Conservation (phyloP, 2,329 filamentous ascomycete genomes). For the Ceratocystis diversiconidia region DNA sequence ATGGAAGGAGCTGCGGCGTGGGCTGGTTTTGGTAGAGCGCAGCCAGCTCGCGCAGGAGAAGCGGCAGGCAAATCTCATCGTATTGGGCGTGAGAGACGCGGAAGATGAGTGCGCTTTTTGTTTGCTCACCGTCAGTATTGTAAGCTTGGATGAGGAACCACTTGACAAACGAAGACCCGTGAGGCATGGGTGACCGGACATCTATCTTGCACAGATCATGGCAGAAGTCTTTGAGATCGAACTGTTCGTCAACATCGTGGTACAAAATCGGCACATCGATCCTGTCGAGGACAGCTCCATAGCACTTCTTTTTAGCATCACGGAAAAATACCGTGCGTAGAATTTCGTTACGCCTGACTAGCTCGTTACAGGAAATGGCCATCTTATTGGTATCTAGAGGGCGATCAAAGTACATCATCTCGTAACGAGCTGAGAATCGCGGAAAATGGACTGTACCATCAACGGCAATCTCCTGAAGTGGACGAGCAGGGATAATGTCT, state of each 20-base stretch:
- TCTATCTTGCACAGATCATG: constrained; percentile 41
- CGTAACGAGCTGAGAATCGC: constrained; percentile 49
- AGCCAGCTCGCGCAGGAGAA: constrained; percentile 46
- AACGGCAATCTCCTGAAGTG: constrained; percentile 45
- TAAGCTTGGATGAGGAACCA: constrained; percentile 37
- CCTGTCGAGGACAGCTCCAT: constrained; percentile 44
- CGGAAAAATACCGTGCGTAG: constrained; percentile 51
- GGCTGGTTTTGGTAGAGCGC: constrained; percentile 28
- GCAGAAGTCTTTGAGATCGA: constrained; percentile 36
- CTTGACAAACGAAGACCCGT: constrained; percentile 46
- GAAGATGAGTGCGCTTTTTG: constrained; percentile 36
- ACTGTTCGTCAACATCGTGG: constrained; percentile 34
- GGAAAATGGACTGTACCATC: constrained; percentile 42
- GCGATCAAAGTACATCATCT: constrained; percentile 46
- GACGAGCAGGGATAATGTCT: constrained; percentile 44
- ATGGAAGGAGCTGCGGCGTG: constrained; percentile 26
- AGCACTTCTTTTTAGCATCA: constrained; percentile 29
- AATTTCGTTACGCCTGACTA: constrained; percentile 48
- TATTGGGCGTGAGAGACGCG: constrained; percentile 57
- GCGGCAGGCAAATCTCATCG: constrained; percentile 51
- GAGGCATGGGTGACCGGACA: constrained; percentile 39
- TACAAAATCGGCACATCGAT: constrained; percentile 38
- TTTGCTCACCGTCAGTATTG: constrained; percentile 19
- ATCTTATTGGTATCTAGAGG: constrained; percentile 35
- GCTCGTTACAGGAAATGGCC: constrained; percentile 35